phyloP scores from a whole-genome alignment of 352 stramenopile genomes.

The Phytopythium boreale region DNA sequence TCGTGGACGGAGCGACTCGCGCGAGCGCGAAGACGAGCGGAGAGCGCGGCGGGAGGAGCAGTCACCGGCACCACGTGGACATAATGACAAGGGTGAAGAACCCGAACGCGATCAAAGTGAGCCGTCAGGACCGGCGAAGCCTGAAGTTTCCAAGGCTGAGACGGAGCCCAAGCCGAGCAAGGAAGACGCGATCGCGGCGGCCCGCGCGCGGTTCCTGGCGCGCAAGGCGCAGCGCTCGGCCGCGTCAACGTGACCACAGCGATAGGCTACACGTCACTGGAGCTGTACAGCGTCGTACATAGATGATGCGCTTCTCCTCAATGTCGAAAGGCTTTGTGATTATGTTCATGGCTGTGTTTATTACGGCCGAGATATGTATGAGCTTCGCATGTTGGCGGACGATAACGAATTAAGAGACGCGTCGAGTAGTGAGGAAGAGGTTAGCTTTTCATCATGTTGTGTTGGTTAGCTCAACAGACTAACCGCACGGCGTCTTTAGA shows the following conservation, averaged over 20 bases:
- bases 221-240: constrained; percentile 63
- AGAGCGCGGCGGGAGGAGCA: constrained; percentile 8
- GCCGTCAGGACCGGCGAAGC: not conserved
- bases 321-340: too few relatives aligned
- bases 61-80: constrained; percentile 3
- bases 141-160: constrained; percentile 1
- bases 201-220: constrained; percentile 80
- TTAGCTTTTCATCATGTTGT: constrained; percentile 9
- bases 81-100: too few relatives aligned
- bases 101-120: too few relatives aligned
- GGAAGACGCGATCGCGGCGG: constrained; percentile 75
- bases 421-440: not conserved
- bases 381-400: too few relatives aligned
- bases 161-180: constrained; percentile 35
- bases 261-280: too few relatives aligned
- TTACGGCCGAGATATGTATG: too few relatives aligned
- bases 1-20: not conserved
- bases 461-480: not conserved
- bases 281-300: too few relatives aligned
- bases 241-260: constrained; percentile 4
- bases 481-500: not conserved
- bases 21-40: constrained; percentile 3
- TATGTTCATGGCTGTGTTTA: too few relatives aligned
- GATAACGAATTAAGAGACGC: not conserved
- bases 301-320: too few relatives aligned